Percentiles rank a stretch among this genome's conserved stretches.
Evolutionary conservation across 148 eudicot species (phyloP).

Genomic region (Heliamphora exappendiculata): DNA sequence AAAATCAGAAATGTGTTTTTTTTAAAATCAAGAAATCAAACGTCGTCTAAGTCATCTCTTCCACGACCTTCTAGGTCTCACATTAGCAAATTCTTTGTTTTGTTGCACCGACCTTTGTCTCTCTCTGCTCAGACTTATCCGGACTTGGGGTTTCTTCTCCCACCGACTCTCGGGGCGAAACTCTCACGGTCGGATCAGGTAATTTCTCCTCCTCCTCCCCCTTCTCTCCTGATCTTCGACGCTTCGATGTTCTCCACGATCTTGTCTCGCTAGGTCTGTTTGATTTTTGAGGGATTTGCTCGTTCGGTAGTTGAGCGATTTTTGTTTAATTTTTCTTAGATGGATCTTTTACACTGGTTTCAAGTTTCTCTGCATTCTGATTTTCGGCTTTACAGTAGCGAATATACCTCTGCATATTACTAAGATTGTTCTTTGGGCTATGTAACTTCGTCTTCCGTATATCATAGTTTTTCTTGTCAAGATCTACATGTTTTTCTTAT

Average conservation of each 20-base stretch:
- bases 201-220: too few species aligned
- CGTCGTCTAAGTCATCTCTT: too few species aligned
- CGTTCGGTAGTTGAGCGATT: background rate
- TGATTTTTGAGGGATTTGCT: background rate
- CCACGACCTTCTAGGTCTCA: too few species aligned
- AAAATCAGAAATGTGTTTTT: too few species aligned
- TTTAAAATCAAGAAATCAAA: too few species aligned
- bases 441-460: background rate
- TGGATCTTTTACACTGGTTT: background rate
- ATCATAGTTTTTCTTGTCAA: too few species aligned
- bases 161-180: constrained; percentile 12
- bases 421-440: background rate
- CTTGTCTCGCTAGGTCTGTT: background rate
- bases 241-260: background rate
- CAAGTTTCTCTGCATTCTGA: background rate
- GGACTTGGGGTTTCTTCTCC: constrained; percentile 27
- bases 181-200: constrained; percentile 48
- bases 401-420: background rate
- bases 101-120: background rate
- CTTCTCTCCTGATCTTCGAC: background rate
- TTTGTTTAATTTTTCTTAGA: background rate
- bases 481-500: background rate
- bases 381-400: background rate
- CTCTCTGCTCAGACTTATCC: constrained; percentile 26
- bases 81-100: too few species aligned